Evolutionary conservation across 768 basidiomycete species (phyloP), one percentile per base, ranked within the genome.

Genomic region (Kwoniella botswanensis): DNA sequence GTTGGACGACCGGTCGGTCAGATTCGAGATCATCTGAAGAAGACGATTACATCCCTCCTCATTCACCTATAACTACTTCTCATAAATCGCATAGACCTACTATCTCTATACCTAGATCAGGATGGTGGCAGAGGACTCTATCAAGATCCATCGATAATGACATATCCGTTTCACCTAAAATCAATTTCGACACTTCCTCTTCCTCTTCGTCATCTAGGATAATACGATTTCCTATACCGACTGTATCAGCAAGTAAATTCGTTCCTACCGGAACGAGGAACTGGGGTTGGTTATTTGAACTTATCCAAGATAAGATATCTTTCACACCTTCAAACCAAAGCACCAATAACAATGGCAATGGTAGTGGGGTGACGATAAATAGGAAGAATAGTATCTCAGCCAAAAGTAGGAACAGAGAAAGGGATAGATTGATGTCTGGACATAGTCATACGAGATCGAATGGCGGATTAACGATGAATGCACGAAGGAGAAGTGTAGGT

Each of bases 381-480:
- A 65, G 70, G 53, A 68, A 70, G 21, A 52, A 64, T 42, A 62
- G 66, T 21, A 71, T 65, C 9, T 58, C 63, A n/a, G 64, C 70
- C 2, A 71, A 65, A 50, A 50, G 17, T 22, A 60, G 75, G 35
- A 75, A 76, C 57, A 69, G 75, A 26, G 73, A 74, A 58, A 65
- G 73, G 35, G 73, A 77, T 26, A 63, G 73, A n/a, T 74, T 77
- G 64, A 74, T 74, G 70, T 41, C 58, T 29, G 63, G 70, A 17
- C 54, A 22, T 5, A 9, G 11, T 44, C 59, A 35, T 44, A 35
- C 15, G 15, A 29, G 35, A 12, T 61, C 59, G 5, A n/a, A 58
- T 43, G 42, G 59, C 2, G 41, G n/a, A 18, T 61, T 61, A 15
- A 44, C 59, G 7, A 35, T 35, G n/a, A 42, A 35, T 44, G 42